These are phyloP conservation scores for Aspergillus chevalieri DNA, from an alignment of 2,329 filamentous ascomycete genomes.

Conservation along the genomic window DNA sequence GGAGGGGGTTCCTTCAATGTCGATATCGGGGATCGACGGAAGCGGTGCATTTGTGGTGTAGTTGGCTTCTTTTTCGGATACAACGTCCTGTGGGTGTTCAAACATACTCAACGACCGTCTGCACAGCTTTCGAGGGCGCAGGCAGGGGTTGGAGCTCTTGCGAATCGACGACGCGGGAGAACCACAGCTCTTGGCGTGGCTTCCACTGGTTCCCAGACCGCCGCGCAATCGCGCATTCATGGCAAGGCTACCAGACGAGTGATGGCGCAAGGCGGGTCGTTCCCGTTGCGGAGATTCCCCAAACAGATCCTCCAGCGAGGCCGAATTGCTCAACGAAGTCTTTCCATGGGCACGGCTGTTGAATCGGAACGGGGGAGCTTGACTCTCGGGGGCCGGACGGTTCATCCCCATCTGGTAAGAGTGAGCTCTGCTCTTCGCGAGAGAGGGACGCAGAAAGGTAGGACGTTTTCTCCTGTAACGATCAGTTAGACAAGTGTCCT, in stretches of 20 bases:
- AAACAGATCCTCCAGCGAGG: slow-evolving; percentile 75
- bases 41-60: slow-evolving; percentile 51
- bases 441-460: slow-evolving; percentile 64
- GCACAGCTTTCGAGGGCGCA: slow-evolving; percentile 78
- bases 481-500: slow-evolving; percentile 14
- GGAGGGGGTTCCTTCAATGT: slow-evolving; percentile 69
- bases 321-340: slow-evolving; percentile 51
- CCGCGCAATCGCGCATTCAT: slow-evolving; percentile 59
- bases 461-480: slow-evolving; percentile 58
- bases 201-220: slow-evolving; percentile 55
- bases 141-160: slow-evolving; percentile 64
- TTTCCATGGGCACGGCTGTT: slow-evolving; percentile 47
- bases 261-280: slow-evolving; percentile 54
- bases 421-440: slow-evolving; percentile 68
- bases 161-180: slow-evolving; percentile 69
- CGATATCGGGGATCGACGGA: slow-evolving; percentile 77
- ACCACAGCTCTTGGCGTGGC: slow-evolving; percentile 58
- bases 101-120: slow-evolving; percentile 97
- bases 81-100: slow-evolving; percentile 80
- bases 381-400: slow-evolving; percentile 57
- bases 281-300: slow-evolving; percentile 71
- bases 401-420: slow-evolving; percentile 61
- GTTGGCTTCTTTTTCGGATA: slow-evolving; percentile 68
- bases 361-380: slow-evolving; percentile 70
- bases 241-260: slow-evolving; percentile 52